A percentile compares a stretch with the other conserved stretches of the same genome.
phyloP scores from a whole-genome alignment of 768 basidiomycete species.

The Candolleomyces eurysporus region DNA sequence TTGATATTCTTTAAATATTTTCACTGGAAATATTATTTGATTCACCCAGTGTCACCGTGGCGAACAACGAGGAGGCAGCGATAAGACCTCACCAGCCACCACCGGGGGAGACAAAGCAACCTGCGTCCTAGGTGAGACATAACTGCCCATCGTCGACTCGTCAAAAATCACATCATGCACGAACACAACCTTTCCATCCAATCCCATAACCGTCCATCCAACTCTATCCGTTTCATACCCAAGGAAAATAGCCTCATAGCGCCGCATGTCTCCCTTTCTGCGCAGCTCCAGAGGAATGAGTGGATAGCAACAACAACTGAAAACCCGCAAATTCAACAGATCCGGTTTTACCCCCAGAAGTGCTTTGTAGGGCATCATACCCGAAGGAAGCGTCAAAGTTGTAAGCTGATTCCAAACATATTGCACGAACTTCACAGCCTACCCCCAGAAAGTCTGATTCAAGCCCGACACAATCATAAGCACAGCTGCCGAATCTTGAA shows the following conservation, averaged over 20 bases:
- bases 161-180: conserved; percentile 27
- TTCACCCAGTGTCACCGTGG: too few relatives aligned
- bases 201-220: conserved; percentile 19
- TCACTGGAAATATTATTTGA: too few relatives aligned
- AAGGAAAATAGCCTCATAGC: conserved; percentile 22
- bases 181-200: conserved; percentile 17
- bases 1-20: too few relatives aligned
- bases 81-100: too few relatives aligned
- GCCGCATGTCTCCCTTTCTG: conserved; percentile 11
- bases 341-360: conserved; percentile 21
- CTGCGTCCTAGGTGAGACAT: neutral
- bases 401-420: conserved; percentile 23
- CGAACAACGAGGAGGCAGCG: too few relatives aligned
- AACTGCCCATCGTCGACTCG: conserved; percentile 15
- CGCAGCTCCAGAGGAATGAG: conserved; percentile 17
- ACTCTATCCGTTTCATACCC: conserved; percentile 18
- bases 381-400: conserved; percentile 19
- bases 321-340: conserved; percentile 25
- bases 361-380: conserved; percentile 17
- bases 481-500: conserved; percentile 19
- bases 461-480: conserved; percentile 22
- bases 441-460: conserved; percentile 20
- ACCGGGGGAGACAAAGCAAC: too few relatives aligned
- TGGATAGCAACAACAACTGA: conserved; percentile 24
- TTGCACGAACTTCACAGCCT: conserved; percentile 16